phyloP scores from a whole-genome alignment of 192 early-diverging fungal genomes.

The Irineochytrium annulatum region DNA sequence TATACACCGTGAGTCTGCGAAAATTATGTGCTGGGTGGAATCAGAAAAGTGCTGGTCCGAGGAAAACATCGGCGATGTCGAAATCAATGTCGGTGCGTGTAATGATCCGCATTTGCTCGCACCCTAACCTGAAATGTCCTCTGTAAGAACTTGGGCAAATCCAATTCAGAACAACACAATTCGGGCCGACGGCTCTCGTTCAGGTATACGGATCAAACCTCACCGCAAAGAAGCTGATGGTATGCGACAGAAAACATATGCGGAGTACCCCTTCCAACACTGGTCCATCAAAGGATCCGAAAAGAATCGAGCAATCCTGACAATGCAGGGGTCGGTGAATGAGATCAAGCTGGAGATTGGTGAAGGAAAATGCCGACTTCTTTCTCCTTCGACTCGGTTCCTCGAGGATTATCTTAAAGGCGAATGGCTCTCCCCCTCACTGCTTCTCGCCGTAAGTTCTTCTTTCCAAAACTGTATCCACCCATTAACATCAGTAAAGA shows the following conservation, averaged over 20 bases:
- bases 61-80: constrained; percentile 45
- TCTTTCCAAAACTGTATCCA: not conserved
- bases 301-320: constrained; percentile 26
- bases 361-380: constrained; percentile 36
- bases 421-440: constrained; percentile 28
- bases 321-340: constrained; percentile 34
- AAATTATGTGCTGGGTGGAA: constrained; percentile 44
- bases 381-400: constrained; percentile 22
- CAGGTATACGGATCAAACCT: constrained; percentile 16
- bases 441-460: constrained; percentile 38
- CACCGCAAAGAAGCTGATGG: not conserved
- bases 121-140: not conserved
- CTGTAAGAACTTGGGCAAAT: constrained; percentile 30
- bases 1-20: constrained; percentile 33
- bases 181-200: constrained; percentile 43
- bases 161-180: constrained; percentile 48
- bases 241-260: constrained; percentile 36
- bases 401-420: constrained; percentile 19
- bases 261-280: constrained; percentile 41
- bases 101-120: not conserved
- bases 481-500: constrained; percentile 14
- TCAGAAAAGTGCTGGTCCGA: constrained; percentile 36
- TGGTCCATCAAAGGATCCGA: constrained; percentile 36
- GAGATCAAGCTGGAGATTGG: constrained; percentile 41
- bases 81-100: constrained; percentile 43